Evolutionary conservation across 805 yeast genomes (phyloP), one percentile per base, ranked within the genome.

Genomic region (Jamesozyma lodderae): DNA sequence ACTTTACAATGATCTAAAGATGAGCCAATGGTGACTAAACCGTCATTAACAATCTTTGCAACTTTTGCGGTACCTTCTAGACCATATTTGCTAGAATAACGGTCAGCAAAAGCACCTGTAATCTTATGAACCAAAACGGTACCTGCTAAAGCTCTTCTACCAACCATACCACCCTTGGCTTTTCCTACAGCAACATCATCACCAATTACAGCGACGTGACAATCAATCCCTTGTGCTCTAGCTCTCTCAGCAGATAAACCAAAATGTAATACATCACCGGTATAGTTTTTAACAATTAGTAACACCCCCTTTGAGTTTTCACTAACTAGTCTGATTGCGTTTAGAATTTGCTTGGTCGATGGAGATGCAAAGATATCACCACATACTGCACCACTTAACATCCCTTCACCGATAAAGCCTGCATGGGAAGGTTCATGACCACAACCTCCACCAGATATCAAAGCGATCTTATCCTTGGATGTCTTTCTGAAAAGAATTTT

Each of bases 391-490:
- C 79, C 94, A 47, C 83, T 85, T 29, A 88, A 60, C 48, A 81
- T 64, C 35, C 94, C 94, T 11, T 75, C 69, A 10, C 96, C 96
- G 17, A 88, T 87, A 57, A 77, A 88, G 0, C 95, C 96, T 7
- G 84, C 88, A 53, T 90, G 96, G 4, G 87, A 69, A 19, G 96
- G 96, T 61, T 88, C 97, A 55, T 88, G 97, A 34, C 97, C 97
- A 11, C 88, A 77, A 20, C 96, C 96, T 40, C 97, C 97, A 42
- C 96, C 96, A 24, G 95, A 78, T 20, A 88, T 64, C 35, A 88
- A 53, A 5, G 84, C 73, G 31, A 87, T 81, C 51, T 83, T 81
- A 20, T 68, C 62, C 38, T 62, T 44, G 35, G 50, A 44, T 14
- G 53, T 56, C 21, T 53, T 48, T 37, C 70, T 57, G 46, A 54